Evolutionary conservation across 1,284 basidiomycete species (phyloP), one percentile per base, ranked within the genome.

Genomic region (Sutorius eximius): DNA sequence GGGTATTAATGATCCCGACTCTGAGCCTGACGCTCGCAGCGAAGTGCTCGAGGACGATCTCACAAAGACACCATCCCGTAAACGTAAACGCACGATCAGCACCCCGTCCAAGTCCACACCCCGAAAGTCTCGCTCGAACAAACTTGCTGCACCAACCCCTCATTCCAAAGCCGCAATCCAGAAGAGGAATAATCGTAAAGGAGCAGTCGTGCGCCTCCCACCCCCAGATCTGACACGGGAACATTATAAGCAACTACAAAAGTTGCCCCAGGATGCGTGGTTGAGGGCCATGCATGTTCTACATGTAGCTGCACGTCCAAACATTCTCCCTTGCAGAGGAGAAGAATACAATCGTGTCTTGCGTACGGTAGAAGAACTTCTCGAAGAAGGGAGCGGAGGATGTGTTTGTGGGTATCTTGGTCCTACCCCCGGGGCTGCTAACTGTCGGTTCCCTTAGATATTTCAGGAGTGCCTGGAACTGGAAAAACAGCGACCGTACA

Each of bases 401-500:
- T 99, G 97, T 74, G 78, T 99, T 48, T 99, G 96, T 94, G 69
- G 68, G 93, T 80, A 22, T 18, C 44, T 55, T 34, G 3, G 36
- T 36, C 45, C 32, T 52, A 40, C 33, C 22, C 33, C 56, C 16
- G 43, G 24, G 29, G 6, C 10, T 53, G 38, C 44, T 50, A n/a
- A 47, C 12, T 3, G 29, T 36, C 45, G 34, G 45, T 40, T n/a
- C 53, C 33, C 20, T 51, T 48, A 95, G 93, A 96, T 71, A 95
- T 99, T 45, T 96, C 95, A 6, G 97, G 96, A 20, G 94, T 98
- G 1, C 97, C 97, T 9, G 97, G 97, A 2, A 98, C 96, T 9
- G 96, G 97, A 3, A 99, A 99, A 76, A 99, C 97, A 3, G 97
- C 97, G 0, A 99, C 97, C 0, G 95, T 99, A 0, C 93, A 96